A percentile compares a stretch with the other conserved stretches of the same genome.
Evolutionary conservation across 495 filamentous ascomycete species (phyloP).

Genomic region (Arthonia radiata): DNA sequence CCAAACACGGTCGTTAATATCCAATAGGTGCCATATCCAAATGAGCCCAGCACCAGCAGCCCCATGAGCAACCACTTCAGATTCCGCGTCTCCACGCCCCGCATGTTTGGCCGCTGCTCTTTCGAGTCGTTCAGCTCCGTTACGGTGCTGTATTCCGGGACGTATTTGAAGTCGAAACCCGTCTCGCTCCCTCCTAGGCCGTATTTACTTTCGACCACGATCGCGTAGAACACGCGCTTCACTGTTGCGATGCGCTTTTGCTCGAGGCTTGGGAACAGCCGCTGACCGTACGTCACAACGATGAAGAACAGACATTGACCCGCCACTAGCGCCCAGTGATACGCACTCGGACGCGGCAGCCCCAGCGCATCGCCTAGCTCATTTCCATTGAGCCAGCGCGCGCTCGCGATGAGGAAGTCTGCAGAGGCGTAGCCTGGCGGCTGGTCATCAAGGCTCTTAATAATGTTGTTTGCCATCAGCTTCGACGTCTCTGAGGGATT

Average conservation of each 20-base stretch:
- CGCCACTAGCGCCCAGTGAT: slow-evolving; percentile 33
- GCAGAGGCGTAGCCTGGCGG: slow-evolving; percentile 32
- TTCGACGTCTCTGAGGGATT: slow-evolving; percentile 32
- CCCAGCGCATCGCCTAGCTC: slow-evolving; percentile 33
- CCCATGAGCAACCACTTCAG: slow-evolving; percentile 10
- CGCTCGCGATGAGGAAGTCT: slow-evolving; percentile 37
- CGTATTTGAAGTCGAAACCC: slow-evolving; percentile 38
- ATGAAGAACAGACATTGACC: slow-evolving; percentile 46
- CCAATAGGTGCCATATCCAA: too few relatives aligned
- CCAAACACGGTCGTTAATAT: too few relatives aligned
- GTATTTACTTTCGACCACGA: slow-evolving; percentile 29
- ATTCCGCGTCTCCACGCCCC: slow-evolving; percentile 14
- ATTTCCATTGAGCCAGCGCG: slow-evolving; percentile 43
- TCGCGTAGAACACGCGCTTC: slow-evolving; percentile 25
- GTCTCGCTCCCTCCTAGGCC: slow-evolving; percentile 26
- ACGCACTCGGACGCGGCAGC: slow-evolving; percentile 27
- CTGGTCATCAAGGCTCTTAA: slow-evolving; percentile 32
- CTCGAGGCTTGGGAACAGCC: slow-evolving; percentile 32
- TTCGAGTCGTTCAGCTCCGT: slow-evolving; percentile 15
- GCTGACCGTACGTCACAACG: slow-evolving; percentile 24
- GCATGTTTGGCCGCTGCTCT: slow-evolving; percentile 6
- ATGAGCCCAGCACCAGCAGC: slow-evolving; percentile 9
- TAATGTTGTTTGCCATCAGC: slow-evolving; percentile 49
- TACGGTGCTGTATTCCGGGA: slow-evolving; percentile 24
- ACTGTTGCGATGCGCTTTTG: slow-evolving; percentile 25